A percentile compares a stretch with the other conserved stretches of the same genome.
Evolutionary conservation across 495 filamentous ascomycete species (phyloP).

Genomic region (Tuber aestivum): DNA sequence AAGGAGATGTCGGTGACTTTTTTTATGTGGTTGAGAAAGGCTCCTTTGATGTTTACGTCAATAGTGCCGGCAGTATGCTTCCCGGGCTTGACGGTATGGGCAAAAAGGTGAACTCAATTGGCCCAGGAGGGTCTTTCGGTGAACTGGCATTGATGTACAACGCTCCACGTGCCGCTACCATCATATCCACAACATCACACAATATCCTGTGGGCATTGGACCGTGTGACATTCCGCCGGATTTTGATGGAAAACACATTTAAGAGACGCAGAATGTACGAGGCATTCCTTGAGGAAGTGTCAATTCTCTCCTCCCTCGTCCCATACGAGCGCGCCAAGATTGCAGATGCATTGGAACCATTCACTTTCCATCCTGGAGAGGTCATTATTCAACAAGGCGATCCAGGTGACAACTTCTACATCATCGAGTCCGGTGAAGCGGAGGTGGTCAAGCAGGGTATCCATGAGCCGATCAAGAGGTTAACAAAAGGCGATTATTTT

Average conservation of each 20-base stretch:
- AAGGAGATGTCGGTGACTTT: slow-evolving; percentile 93
- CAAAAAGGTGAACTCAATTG: slow-evolving; percentile 70
- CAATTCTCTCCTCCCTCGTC: slow-evolving; percentile 75
- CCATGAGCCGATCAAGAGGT: slow-evolving; percentile 63
- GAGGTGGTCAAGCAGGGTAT: slow-evolving; percentile 70
- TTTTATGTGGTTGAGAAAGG: slow-evolving; percentile 96
- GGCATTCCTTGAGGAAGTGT: slow-evolving; percentile 93
- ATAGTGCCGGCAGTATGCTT: slow-evolving; percentile 68
- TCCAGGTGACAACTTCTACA: slow-evolving; percentile 83
- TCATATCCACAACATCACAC: slow-evolving; percentile 70
- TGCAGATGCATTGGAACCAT: slow-evolving; percentile 86
- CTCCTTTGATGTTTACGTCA: slow-evolving; percentile 85
- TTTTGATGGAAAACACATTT: slow-evolving; percentile 97
- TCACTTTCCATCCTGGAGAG: slow-evolving; percentile 72
- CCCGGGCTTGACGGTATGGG: slow-evolving; percentile 81
- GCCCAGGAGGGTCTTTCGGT: slow-evolving; percentile 90
- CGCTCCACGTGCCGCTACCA: slow-evolving; percentile 91
- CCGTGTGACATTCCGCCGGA: slow-evolving; percentile 92
- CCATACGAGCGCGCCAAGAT: slow-evolving; percentile 93
- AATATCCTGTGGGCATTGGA: slow-evolving; percentile 91
- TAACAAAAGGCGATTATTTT: slow-evolving; percentile 91
- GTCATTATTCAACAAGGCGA: slow-evolving; percentile 89
- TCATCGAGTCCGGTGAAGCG: slow-evolving; percentile 82
- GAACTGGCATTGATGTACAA: slow-evolving; percentile 99
- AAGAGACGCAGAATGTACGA: slow-evolving; percentile 94